A percentile compares a stretch with the other conserved stretches of the same genome.
Evolutionary conservation across 73 alveolate species (phyloP).

Genomic region (Tetrahymena thermophila): DNA sequence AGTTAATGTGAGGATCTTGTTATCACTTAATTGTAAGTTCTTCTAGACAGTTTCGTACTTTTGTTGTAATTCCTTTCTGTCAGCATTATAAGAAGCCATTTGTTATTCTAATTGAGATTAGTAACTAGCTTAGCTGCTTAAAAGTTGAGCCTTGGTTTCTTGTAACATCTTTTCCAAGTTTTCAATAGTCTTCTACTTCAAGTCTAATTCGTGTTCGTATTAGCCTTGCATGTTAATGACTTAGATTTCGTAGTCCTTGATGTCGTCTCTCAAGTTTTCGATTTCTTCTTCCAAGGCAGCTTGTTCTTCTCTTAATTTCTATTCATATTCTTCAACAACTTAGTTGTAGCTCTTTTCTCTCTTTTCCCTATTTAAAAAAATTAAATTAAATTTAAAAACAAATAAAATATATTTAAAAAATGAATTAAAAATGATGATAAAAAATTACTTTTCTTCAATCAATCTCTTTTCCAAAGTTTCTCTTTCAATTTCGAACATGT

Average conservation of each 20-base stretch:
- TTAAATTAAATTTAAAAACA: not conserved
- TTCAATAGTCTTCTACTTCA: constrained; percentile 48
- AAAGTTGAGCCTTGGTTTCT: constrained; percentile 54
- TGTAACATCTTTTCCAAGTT: constrained; percentile 50
- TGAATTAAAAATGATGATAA: not conserved
- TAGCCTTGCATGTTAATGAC: constrained; percentile 31
- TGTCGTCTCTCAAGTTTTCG: constrained; percentile 49
- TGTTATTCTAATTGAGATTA: constrained; percentile 33
- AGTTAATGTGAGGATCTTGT: constrained; percentile 52
- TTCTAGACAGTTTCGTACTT: constrained; percentile 58
- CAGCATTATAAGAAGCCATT: constrained; percentile 40
- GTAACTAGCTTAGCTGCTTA: constrained; percentile 3
- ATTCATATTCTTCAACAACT: constrained; percentile 29
- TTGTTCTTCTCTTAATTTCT: constrained; percentile 21
- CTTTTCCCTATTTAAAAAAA: constrained; percentile 1
- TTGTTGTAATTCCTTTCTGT: constrained; percentile 53
- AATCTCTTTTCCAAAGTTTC: constrained; percentile 65
- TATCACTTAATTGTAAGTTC: constrained; percentile 54
- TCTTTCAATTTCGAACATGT: constrained; percentile 67
- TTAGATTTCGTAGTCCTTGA: constrained; percentile 43
- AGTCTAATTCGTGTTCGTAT: constrained; percentile 57
- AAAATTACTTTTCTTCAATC: constrained; percentile 51
- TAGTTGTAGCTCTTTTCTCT: constrained; percentile 21
- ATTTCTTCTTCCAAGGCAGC: constrained; percentile 38
- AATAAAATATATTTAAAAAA: not conserved